A percentile compares a stretch with the other conserved stretches of the same genome.
phyloP scores from a whole-genome alignment of 345 rosid species.

The Boechera divaricarpa region DNA sequence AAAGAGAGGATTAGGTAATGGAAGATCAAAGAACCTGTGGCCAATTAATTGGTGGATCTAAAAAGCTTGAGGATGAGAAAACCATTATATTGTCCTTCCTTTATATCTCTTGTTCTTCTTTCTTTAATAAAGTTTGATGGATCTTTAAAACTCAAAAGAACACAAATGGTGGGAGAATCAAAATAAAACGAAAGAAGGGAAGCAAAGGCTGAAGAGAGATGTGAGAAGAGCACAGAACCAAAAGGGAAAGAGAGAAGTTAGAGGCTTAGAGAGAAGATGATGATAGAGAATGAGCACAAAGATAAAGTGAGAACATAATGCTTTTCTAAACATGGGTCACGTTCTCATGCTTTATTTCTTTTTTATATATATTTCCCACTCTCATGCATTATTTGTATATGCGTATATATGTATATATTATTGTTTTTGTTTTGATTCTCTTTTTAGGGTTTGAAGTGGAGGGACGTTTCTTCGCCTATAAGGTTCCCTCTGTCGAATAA shows the following conservation, averaged over 20 bases:
- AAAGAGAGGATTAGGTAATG: slow-evolving; percentile 28
- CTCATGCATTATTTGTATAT: slow-evolving; percentile 35
- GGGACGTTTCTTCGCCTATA: slow-evolving; percentile 44
- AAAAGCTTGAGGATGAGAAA: slow-evolving; percentile 49
- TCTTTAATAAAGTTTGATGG: slow-evolving; percentile 51
- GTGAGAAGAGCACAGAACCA: slow-evolving; percentile 40
- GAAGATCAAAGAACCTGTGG: slow-evolving; percentile 46
- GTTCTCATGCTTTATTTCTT: slow-evolving; percentile 39
- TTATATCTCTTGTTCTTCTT: slow-evolving; percentile 41
- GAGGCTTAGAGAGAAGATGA: slow-evolving; percentile 42
- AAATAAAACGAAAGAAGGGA: slow-evolving; percentile 40
- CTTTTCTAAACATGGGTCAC: slow-evolving; percentile 44
- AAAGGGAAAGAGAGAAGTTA: slow-evolving; percentile 43
- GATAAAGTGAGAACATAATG: slow-evolving; percentile 41
- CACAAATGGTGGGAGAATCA: slow-evolving; percentile 48
- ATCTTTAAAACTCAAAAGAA: slow-evolving; percentile 49
- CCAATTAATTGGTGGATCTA: slow-evolving; percentile 48
- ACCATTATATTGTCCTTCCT: slow-evolving; percentile 43
- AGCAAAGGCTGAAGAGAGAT: slow-evolving; percentile 43
- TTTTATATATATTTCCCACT: slow-evolving; percentile 38
- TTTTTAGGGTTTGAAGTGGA: slow-evolving; percentile 47
- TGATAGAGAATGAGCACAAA: slow-evolving; percentile 46
- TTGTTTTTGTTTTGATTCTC: slow-evolving; percentile 25
- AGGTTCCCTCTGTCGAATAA: slow-evolving; percentile 39
- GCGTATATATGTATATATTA: not conserved